Percentiles rank a stretch among this genome's conserved stretches.
Evolutionary conservation across 2,329 filamentous ascomycete species (phyloP).

Genomic region (Leptographium flavum): DNA sequence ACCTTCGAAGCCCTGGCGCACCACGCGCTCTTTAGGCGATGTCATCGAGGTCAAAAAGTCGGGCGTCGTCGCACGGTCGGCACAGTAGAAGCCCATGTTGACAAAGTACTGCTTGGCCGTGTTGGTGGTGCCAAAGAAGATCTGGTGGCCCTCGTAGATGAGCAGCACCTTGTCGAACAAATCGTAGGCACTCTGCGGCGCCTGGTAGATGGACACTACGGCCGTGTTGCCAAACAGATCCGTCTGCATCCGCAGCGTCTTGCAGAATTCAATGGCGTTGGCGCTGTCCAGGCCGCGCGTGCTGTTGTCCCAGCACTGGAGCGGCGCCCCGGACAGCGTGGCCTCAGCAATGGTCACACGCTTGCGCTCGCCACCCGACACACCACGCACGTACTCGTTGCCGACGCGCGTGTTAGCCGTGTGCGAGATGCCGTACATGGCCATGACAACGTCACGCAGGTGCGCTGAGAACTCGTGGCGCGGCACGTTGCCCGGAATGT

Average conservation of each 20-base stretch:
- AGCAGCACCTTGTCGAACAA: constrained; percentile 45
- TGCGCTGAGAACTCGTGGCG: constrained; percentile 32
- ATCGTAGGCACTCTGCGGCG: constrained; percentile 50
- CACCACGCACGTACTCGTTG: constrained; percentile 61
- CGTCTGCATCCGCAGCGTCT: constrained; percentile 52
- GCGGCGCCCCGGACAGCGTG: constrained; percentile 40
- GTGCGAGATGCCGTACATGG: constrained; percentile 60
- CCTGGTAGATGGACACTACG: constrained; percentile 61
- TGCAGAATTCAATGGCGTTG: constrained; percentile 63
- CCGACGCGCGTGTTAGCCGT: constrained; percentile 60
- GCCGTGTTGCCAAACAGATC: constrained; percentile 53
- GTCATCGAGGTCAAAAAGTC: constrained; percentile 64
- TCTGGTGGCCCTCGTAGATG: constrained; percentile 46
- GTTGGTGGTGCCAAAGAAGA: constrained; percentile 46
- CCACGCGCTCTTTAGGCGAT: constrained; percentile 38
- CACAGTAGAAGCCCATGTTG: constrained; percentile 52
- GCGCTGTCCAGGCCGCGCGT: constrained; percentile 62
- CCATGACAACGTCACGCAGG: constrained; percentile 59
- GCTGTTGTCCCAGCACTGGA: constrained; percentile 59
- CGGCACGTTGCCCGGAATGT: constrained; percentile 43
- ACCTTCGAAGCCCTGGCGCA: constrained; percentile 40
- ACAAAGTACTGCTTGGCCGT: constrained; percentile 51
- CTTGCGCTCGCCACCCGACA: constrained; percentile 60
- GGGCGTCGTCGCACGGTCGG: constrained; percentile 51
- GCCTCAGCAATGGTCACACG: constrained; percentile 51